Conservation (phyloP, 225 moss, liverwort and hornwort species). For the Marchantia polymorpha region DNA sequence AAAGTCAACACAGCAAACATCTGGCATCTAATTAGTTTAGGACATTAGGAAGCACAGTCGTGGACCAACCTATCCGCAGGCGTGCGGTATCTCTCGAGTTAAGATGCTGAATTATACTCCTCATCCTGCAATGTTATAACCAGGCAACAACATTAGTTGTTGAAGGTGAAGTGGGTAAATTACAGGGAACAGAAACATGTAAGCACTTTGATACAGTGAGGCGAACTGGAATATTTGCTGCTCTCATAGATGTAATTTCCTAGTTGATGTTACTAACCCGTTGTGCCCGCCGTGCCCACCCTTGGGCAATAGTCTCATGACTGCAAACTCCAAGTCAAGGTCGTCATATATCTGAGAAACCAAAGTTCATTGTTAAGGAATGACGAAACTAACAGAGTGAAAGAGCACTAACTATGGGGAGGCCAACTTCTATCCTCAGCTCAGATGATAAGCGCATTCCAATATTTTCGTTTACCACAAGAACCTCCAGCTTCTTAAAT, state of each 20-base stretch:
- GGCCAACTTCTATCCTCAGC: no score
- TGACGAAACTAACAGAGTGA: neutral
- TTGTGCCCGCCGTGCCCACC: constrained; percentile 99
- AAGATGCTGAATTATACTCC: constrained; percentile 72
- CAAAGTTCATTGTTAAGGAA: neutral
- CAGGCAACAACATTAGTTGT: neutral
- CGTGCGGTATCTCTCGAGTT: constrained; percentile 64
- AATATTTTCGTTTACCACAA: no score
- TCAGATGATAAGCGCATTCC: no score
- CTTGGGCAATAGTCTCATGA: constrained; percentile 74
- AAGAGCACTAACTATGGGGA: neutral
- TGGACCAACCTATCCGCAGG: constrained; percentile 68
- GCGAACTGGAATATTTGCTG: neutral
- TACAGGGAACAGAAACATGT: neutral
- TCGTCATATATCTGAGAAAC: constrained; percentile 78
- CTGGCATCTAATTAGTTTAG: neutral
- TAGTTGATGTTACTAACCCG: constrained; percentile 42
- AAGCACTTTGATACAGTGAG: neutral
- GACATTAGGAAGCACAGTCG: no score
- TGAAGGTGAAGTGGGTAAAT: neutral
- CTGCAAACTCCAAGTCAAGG: constrained; percentile 85
- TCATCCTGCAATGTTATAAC: constrained; percentile 56
- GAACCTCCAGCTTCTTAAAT: no score
- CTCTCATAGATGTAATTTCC: no score
- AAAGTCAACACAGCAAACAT: no score